Base-by-base conservation (phyloP, 2,329 filamentous ascomycete species). In the Monosporascus ibericus region DNA sequence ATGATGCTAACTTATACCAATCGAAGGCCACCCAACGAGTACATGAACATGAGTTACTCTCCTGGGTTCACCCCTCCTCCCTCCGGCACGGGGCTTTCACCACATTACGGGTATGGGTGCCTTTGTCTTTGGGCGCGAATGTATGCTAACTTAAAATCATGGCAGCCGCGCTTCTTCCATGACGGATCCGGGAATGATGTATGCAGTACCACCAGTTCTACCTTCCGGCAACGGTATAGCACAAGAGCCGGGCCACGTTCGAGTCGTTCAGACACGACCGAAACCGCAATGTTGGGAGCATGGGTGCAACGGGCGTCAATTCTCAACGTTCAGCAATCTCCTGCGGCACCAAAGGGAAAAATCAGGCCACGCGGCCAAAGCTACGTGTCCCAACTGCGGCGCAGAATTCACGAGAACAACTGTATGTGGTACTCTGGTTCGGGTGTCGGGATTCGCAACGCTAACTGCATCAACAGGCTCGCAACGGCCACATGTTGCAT, bases 231-330 rank as follows among this genome's bases (percentile, higher is more conserved):
- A 54, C 46, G 55, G 65, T 54, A 52, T 64, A 40, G 56, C 60
- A 58, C 68, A 72, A 56, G 71, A 75, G 56, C 68, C 70, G 38
- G 67, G 74, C 44, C 74, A 83, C 58, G 84, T 89, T 39, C 79
- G 88, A 54, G 82, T 91, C 17, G 78, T 91, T 18, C 86, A 88
- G 68, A 85, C 84, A 61, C 81, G 88, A 58, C 90, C 90, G n/a
- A 95, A 95, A 72, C 91, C 92, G 46, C 90, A 95, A 68, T 96
- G 92, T 71, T 97, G 90, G 89, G 92, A 96, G 55, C 92, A 97
- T 65, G 92, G 92, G 11, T 97, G 92, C 76, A 96, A 96, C 64
- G 92, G 92, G 20, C 85, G 92, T 30, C 89, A 95, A 65, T 97
- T 97, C 66, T 95, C 90, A 18, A 96, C 92, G 3, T 96, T 96